These are phyloP conservation scores for Ceratobasidium sp. DNA, from an alignment of 1,284 basidiomycete genomes.

Conservation along the genomic window DNA sequence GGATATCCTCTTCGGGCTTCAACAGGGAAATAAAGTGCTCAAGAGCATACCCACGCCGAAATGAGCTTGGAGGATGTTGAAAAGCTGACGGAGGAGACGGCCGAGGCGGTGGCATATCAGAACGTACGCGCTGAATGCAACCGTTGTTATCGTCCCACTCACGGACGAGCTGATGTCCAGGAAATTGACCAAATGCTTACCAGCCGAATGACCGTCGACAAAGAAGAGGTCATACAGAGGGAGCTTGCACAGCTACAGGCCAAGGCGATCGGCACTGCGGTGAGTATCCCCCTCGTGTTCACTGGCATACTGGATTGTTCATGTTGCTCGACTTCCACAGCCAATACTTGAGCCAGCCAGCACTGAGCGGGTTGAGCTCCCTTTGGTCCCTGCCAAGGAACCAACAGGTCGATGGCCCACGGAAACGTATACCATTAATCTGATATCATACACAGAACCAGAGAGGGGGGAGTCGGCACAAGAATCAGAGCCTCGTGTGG, in stretches of 20 bases:
- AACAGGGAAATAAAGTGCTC: constrained; percentile 93
- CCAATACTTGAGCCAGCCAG: constrained; percentile 49
- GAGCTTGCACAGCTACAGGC: constrained; percentile 80
- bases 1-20: constrained; percentile 90
- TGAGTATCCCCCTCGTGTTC: neutral
- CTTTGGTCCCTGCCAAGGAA: constrained; percentile 62
- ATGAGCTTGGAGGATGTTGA: constrained; percentile 95
- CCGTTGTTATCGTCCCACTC: neutral
- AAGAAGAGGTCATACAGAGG: constrained; percentile 91
- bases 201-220: constrained; percentile 84
- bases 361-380: constrained; percentile 57
- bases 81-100: constrained; percentile 90
- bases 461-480: constrained; percentile 43
- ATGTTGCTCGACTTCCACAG: constrained; percentile 39
- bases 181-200: constrained; percentile 93
- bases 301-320: neutral
- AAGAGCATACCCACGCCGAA: constrained; percentile 94
- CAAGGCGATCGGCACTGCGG: constrained; percentile 62
- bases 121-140: constrained; percentile 65
- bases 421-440: neutral
- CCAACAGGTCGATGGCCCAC: constrained; percentile 53
- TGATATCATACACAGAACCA: constrained; percentile 18
- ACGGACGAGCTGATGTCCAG: constrained; percentile 59
- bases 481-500: constrained; percentile 56
- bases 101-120: constrained; percentile 93